Conservation (phyloP, 441 rosid species). For the Brassica balearica region DNA sequence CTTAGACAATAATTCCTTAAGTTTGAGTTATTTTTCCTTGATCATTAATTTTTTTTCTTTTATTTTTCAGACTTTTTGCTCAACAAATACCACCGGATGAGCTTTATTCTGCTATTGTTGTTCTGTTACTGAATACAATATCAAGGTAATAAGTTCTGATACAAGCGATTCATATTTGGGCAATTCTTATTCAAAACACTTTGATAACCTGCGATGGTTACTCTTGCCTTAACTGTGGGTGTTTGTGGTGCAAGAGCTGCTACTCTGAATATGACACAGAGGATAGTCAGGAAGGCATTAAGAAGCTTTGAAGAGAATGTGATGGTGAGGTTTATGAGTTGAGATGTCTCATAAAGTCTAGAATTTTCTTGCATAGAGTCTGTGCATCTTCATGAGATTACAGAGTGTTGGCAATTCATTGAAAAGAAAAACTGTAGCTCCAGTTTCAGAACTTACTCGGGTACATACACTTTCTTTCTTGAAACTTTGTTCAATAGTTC, state of each 20-base stretch:
- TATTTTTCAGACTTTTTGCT: not conserved
- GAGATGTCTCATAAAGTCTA: constrained; percentile 17
- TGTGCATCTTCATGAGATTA: not conserved
- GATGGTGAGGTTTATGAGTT: constrained; percentile 47
- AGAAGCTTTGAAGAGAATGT: constrained; percentile 68
- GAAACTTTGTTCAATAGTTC: not conserved
- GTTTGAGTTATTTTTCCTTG: not conserved
- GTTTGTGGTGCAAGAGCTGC: constrained; percentile 61
- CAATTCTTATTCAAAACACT: too few relatives aligned
- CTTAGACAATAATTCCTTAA: not conserved
- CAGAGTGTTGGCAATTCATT: not conserved
- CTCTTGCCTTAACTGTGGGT: constrained; percentile 68
- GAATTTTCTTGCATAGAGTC: not conserved
- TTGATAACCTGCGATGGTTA: constrained; percentile 29
- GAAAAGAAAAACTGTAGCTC: not conserved
- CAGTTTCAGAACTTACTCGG: not conserved
- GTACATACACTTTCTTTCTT: not conserved
- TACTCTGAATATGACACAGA: constrained; percentile 27
- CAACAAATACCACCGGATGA: not conserved
- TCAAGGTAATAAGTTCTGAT: not conserved
- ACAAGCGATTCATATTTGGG: not conserved
- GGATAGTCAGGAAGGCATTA: constrained; percentile 33
- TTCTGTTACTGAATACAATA: not conserved
- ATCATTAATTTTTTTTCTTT: not conserved
- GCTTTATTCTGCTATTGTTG: not conserved